Evolutionary conservation across 164 flowering plant genomes (phyloP), one percentile per base, ranked within the genome.

Genomic region (Macadamia integrifolia): DNA sequence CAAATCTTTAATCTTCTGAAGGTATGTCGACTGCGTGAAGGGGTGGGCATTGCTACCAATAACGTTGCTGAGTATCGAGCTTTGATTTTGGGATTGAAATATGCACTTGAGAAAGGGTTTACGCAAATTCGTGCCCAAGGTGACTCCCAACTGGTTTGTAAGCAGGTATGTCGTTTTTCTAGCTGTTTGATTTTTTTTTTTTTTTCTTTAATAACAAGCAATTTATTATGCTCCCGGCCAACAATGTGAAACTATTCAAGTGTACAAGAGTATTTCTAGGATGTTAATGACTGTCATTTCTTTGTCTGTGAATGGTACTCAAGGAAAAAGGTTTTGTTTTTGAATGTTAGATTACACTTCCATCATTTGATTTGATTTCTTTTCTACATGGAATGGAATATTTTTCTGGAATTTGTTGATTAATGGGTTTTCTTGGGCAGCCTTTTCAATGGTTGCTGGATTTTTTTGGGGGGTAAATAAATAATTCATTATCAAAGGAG

Each of bases 61-160:
- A 93, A 90, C 78, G 85, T 75, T 72, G 97, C 95, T 68, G 98
- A 93, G 77, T 93, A 90, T 80, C 80, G 84, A 50, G 93, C 85
- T 29, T 28, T 86, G 58, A 81, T 89, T 73, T 78, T 93, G 60
- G 98, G 97, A 58, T 43, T 93, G 81, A 88, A 73, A 77, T 74
- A 73, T 80, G 98, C 98, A 60, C 82, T 90, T 53, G 50, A 74
- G 58, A 85, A 82, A 75, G 98, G 98, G 31, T 87, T 80, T 79
- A 80, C 78, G 29, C 70, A 69, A 42, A 81, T 93, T 68, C 82
- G 65, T 44, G 89, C 82, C 59, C 81, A 72, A 77, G 98, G 98
- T 10, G 98, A 93, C 75, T 89, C 97, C 72, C 86, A 83, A 77
- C 93, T 93, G 35, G 87, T 90, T 29, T 84, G 86, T 64, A 79